Conservation (phyloP, 495 filamentous ascomycete genomes). For the Penicillium flavigenum region DNA sequence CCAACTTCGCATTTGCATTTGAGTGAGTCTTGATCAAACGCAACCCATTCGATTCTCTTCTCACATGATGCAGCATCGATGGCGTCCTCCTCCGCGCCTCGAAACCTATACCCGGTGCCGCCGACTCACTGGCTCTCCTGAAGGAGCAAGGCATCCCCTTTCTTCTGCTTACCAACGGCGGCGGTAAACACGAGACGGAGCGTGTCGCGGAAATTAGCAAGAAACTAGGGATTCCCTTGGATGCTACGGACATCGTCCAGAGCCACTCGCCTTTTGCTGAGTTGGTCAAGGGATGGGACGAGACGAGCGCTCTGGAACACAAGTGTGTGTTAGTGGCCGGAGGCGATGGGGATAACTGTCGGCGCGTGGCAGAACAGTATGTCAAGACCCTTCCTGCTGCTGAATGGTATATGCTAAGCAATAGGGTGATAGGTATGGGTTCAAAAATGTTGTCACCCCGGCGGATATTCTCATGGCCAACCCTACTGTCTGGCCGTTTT, state of each 20-base stretch:
- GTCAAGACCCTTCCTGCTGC: neutral
- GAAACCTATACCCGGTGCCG: conserved; percentile 75
- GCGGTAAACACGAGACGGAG: conserved; percentile 72
- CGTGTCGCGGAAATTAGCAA: conserved; percentile 68
- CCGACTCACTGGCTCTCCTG: conserved; percentile 69
- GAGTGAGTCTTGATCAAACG: conserved; percentile 58
- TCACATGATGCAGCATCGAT: conserved; percentile 65
- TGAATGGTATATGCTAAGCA: neutral
- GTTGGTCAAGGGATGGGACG: conserved; percentile 44
- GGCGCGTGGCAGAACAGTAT: conserved; percentile 67
- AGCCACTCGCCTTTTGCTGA: conserved; percentile 79
- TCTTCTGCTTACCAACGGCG: conserved; percentile 87
- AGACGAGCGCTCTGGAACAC: conserved; percentile 50
- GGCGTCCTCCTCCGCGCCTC: conserved; percentile 90
- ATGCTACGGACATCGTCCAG: conserved; percentile 70
- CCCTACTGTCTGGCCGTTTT: conserved; percentile 79
- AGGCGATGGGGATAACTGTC: conserved; percentile 73
- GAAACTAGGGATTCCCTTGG: conserved; percentile 58
- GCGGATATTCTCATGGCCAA: conserved; percentile 76
- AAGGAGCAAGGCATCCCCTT: conserved; percentile 72
- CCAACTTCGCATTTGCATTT: conserved; percentile 79
- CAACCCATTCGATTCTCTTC: conserved; percentile 12
- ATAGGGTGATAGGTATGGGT: conserved; percentile 64
- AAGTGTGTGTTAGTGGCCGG: conserved; percentile 81
- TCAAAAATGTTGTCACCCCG: conserved; percentile 78